A percentile compares a stretch with the other conserved stretches of the same genome.
Conservation (phyloP, 306 rosid genomes). For the Begonia masoniana region DNA sequence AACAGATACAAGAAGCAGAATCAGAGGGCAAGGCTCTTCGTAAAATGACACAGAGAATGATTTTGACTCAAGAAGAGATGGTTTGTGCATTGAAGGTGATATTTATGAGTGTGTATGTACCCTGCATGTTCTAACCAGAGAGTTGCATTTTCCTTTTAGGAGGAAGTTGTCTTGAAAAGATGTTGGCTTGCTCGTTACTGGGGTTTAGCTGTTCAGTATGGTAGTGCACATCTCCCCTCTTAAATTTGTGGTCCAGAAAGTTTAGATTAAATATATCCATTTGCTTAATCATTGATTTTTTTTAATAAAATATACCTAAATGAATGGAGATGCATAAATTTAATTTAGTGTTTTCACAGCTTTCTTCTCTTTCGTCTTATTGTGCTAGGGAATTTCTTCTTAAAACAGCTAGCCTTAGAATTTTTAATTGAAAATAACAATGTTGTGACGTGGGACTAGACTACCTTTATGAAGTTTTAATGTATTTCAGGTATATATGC, state of each 20-base stretch:
- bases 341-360: no score
- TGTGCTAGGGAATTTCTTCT: no score
- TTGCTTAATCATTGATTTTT: no score
- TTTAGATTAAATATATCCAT: slow-evolving; percentile 1
- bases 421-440: no score
- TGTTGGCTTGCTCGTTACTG: slow-evolving; percentile 99
- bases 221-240: slow-evolving; percentile 27
- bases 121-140: no score
- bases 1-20: slow-evolving; percentile 80
- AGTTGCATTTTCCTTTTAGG: slow-evolving; percentile 32
- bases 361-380: no score
- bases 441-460: no score
- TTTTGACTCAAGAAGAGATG: slow-evolving; percentile 99
- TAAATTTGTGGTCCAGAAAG: slow-evolving; percentile 16
- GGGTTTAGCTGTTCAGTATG: slow-evolving; percentile 84
- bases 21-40: slow-evolving; percentile 85
- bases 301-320: no score
- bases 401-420: no score
- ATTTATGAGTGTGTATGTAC: no score
- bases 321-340: no score
- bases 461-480: no score
- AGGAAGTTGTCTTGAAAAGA: slow-evolving; percentile 95
- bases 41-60: slow-evolving; percentile 88
- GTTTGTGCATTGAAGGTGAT: slow-evolving; percentile 28
- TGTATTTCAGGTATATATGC: slow-evolving; percentile 58